Conservation (phyloP, 257 asterid genomes). For the Nicotiana tomentosiformis region DNA sequence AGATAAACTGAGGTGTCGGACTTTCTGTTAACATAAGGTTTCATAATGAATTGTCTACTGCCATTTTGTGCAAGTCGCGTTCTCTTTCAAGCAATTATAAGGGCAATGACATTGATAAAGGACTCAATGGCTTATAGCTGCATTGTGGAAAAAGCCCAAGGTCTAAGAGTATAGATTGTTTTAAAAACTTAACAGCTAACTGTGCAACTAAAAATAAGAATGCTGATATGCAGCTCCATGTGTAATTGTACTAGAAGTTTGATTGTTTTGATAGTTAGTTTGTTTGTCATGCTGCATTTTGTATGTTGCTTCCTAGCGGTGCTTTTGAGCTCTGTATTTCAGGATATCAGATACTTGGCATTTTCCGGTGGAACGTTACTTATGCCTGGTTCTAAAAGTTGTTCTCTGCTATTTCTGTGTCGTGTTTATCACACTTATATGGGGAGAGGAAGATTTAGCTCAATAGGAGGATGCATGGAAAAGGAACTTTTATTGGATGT, state of each 20-base stretch:
- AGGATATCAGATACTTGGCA: background rate
- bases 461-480: background rate
- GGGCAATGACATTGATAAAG: background rate
- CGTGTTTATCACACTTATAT: background rate
- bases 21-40: background rate
- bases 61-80: background rate
- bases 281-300: background rate
- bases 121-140: background rate
- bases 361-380: background rate
- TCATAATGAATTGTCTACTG: background rate
- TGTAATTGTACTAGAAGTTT: background rate
- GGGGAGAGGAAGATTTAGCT: background rate
- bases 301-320: background rate
- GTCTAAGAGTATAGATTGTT: background rate
- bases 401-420: background rate
- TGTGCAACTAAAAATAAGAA: background rate
- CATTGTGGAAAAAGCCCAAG: background rate
- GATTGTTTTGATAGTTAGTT: background rate
- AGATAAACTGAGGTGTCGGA: background rate
- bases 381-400: background rate
- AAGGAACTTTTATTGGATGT: background rate
- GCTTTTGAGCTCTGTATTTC: background rate
- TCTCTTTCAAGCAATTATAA: background rate
- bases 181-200: background rate
- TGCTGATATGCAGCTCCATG: background rate